phyloP scores from a whole-genome alignment of 139 green algal species.

The Chlamydomonas incerta region DNA sequence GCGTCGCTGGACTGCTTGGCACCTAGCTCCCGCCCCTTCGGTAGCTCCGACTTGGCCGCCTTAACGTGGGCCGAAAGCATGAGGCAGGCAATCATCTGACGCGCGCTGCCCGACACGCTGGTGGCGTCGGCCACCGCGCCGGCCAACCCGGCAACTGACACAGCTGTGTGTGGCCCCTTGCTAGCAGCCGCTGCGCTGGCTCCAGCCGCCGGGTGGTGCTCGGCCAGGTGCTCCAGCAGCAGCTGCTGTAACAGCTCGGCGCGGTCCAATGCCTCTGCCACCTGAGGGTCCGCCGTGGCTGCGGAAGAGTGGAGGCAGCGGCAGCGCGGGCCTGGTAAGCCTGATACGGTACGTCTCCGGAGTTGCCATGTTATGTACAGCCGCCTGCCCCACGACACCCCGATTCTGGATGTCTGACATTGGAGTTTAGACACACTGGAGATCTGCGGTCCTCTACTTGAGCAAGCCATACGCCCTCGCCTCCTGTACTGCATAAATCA shows the following conservation, averaged over 20 bases:
- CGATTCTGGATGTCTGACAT: no score
- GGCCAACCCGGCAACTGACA: no score
- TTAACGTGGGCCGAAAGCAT: conserved; percentile 27
- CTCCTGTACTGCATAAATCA: no score
- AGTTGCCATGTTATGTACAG: no score
- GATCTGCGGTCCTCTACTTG: no score
- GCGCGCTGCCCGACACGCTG: conserved; percentile 2
- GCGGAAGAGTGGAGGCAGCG: background rate
- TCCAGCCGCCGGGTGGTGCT: background rate
- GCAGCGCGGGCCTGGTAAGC: no score
- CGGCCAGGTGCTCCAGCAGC: conserved; percentile 65
- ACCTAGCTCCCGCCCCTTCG: background rate
- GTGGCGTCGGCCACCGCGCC: background rate
- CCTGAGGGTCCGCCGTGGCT: background rate
- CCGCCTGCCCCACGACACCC: no score
- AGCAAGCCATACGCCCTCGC: no score
- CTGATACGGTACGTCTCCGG: no score
- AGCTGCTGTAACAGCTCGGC: conserved; percentile 52
- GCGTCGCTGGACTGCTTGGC: background rate
- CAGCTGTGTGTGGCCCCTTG: background rate
- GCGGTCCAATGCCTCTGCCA: background rate
- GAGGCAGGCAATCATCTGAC: background rate
- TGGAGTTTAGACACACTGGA: no score
- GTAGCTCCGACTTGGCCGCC: background rate
- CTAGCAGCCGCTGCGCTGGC: background rate